Base-by-base conservation (phyloP, 768 basidiomycete genomes). In the Rickenella mellea region DNA sequence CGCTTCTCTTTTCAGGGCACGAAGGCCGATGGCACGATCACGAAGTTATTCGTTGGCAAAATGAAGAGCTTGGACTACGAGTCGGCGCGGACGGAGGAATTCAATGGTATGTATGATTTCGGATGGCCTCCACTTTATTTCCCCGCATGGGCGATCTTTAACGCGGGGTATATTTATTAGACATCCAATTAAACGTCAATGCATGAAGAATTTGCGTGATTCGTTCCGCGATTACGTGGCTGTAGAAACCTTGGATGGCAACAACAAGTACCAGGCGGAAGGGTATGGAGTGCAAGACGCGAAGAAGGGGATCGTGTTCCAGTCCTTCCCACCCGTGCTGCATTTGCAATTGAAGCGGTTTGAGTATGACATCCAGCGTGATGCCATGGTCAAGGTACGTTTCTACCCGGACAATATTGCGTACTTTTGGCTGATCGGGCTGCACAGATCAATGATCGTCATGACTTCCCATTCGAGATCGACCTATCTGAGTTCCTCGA, bases 61-160 rank as follows among this genome's bases (percentile, higher is more conserved):
- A 97, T 97, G 93, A 99, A 96, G 71, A 94, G 90, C 51, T 93
- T 98, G 43, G 90, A 96, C 55, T 98, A 83, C 51, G 94, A 97
- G 59, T 96, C 92, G 6, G 90, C 91, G 2, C 74, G 90, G 49
- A 80, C 76, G 17, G 96, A 99, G 64, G 92, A 94, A 49, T 99
- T 97, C 70, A 96, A 96, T 57, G 96, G 94, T 89, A 52, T 38
- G 60, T 22, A 36, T 36, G 10, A 12, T 17, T 36, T 15, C 9
- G 9, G 3, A 3, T 3, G 4, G 20, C n/a, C 3, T 32, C 30
- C 30, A 32, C 20, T 14, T 32, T 32, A n/a, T n/a, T n/a, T n/a
- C n/a, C n/a, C n/a, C n/a, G n/a, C n/a, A n/a, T n/a, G n/a, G n/a
- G n/a, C n/a, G n/a, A n/a, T n/a, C n/a, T n/a, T n/a, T n/a, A n/a